phyloP scores from a whole-genome alignment of 1,284 basidiomycete species.

The Leccinum holopus region DNA sequence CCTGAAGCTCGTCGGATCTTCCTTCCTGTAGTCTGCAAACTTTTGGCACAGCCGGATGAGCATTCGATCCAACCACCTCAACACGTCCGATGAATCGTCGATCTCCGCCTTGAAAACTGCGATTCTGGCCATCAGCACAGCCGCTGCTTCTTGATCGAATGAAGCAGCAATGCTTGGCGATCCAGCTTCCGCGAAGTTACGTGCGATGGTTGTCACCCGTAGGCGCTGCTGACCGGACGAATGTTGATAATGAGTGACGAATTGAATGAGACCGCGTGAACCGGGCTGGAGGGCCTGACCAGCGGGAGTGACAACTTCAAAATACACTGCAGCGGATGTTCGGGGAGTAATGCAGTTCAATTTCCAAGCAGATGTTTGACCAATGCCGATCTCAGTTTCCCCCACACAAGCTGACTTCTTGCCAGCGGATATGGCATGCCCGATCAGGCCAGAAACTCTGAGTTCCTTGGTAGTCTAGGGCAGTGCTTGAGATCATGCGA shows the following conservation, averaged over 20 bases:
- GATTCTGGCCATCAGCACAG: constrained; percentile 98
- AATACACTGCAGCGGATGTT: constrained; percentile 93
- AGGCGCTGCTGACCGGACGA: constrained; percentile 92
- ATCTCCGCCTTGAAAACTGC: constrained; percentile 99
- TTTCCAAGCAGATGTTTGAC: constrained; percentile 99
- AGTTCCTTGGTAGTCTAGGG: constrained; percentile 95
- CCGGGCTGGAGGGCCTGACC: constrained; percentile 91
- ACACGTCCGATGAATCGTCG: constrained; percentile 96
- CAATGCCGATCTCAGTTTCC: constrained; percentile 99
- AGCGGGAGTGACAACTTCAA: constrained; percentile 98
- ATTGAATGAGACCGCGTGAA: constrained; percentile 95
- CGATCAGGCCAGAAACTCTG: constrained; percentile 97
- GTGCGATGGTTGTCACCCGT: constrained; percentile 95
- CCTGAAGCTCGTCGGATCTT: constrained; percentile 94
- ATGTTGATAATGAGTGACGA: constrained; percentile 99
- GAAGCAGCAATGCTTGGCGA: constrained; percentile 91
- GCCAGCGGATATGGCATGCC: constrained; percentile 95
- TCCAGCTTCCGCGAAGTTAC: constrained; percentile 96
- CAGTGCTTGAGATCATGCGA: constrained; percentile 3
- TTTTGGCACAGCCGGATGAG: constrained; percentile 98
- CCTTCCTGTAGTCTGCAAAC: constrained; percentile 98
- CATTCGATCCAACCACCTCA: constrained; percentile 99
- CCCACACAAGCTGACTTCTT: constrained; percentile 98
- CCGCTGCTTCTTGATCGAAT: constrained; percentile 98
- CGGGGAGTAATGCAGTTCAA: constrained; percentile 89